Percentiles rank a stretch among this genome's conserved stretches.
phyloP scores from a whole-genome alignment of 176 grass and related monocot genomes.

The Oryza meridionalis region DNA sequence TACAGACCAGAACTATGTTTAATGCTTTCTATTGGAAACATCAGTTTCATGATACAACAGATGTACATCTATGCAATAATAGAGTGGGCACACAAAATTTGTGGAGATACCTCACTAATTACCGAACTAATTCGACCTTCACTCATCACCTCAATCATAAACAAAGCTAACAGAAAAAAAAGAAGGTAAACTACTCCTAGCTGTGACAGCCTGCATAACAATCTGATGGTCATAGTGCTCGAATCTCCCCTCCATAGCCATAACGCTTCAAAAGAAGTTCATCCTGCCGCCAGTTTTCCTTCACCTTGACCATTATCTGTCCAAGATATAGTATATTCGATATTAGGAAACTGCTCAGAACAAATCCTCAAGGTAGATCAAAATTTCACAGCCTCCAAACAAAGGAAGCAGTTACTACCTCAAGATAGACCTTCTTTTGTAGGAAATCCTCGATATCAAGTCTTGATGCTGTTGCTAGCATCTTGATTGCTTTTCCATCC shows the following conservation, averaged over 20 bases:
- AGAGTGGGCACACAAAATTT: constrained; percentile 3
- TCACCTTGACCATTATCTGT: constrained; percentile 89
- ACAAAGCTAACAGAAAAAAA: not conserved
- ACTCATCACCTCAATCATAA: not conserved
- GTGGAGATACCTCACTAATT: constrained; percentile 19
- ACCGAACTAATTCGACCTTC: constrained; percentile 11
- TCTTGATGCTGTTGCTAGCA: constrained; percentile 87
- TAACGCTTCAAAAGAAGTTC: constrained; percentile 83
- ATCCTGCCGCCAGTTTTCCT: constrained; percentile 93
- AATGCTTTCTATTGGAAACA: not conserved
- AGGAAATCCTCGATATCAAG: constrained; percentile 99
- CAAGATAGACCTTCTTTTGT: constrained; percentile 96
- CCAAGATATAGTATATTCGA: not conserved
- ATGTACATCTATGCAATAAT: not conserved
- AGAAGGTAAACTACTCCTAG: constrained; percentile 1
- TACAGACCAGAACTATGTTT: not conserved
- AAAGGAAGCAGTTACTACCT: constrained; percentile 44
- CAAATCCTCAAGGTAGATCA: not conserved
- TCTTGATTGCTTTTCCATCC: constrained; percentile 93
- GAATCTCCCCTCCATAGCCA: constrained; percentile 85
- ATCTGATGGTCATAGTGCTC: constrained; percentile 42
- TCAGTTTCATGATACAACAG: not conserved
- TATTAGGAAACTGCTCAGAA: constrained; percentile 16
- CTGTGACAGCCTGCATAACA: not conserved
- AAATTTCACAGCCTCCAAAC: not conserved